These are phyloP conservation scores for Boletus sp. DNA, from an alignment of 1,284 basidiomycete genomes.

Conservation along the genomic window DNA sequence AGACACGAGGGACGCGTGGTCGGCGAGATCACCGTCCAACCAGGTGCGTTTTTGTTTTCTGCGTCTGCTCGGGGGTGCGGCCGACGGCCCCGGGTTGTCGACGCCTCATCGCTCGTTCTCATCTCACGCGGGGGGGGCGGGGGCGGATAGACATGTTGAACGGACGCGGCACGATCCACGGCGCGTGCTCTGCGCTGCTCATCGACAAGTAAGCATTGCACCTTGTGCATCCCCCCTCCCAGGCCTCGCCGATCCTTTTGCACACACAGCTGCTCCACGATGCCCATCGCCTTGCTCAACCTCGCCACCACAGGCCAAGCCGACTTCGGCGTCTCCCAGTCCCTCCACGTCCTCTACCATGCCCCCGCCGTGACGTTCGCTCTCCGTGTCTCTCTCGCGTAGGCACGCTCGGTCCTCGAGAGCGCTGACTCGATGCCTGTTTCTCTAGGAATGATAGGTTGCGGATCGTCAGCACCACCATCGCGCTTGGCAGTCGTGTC, in stretches of 20 bases:
- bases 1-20: conserved; percentile 41
- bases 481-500: conserved; percentile 25
- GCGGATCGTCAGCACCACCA: conserved; percentile 30
- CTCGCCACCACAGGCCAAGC: conserved; percentile 21
- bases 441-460: conserved; percentile 27
- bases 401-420: too few species aligned
- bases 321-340: conserved; percentile 37
- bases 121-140: not conserved
- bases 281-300: conserved; percentile 32
- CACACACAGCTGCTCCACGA: conserved; percentile 36
- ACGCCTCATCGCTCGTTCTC: too few species aligned
- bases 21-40: conserved; percentile 43
- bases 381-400: too few species aligned
- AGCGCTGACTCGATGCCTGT: not conserved
- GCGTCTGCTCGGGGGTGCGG: too few species aligned
- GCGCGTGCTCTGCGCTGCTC: conserved; percentile 44
- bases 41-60: conserved; percentile 26
- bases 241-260: too few species aligned
- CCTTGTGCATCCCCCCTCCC: too few species aligned
- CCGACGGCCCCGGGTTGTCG: too few species aligned
- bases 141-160: conserved; percentile 41
- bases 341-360: conserved; percentile 39
- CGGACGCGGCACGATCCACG: conserved; percentile 38
- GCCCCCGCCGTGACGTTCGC: conserved; percentile 38
- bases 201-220: conserved; percentile 47